A percentile compares a stretch with the other conserved stretches of the same genome.
Evolutionary conservation across 805 yeast genomes (phyloP).

Genomic region (Candida nanaspora): DNA sequence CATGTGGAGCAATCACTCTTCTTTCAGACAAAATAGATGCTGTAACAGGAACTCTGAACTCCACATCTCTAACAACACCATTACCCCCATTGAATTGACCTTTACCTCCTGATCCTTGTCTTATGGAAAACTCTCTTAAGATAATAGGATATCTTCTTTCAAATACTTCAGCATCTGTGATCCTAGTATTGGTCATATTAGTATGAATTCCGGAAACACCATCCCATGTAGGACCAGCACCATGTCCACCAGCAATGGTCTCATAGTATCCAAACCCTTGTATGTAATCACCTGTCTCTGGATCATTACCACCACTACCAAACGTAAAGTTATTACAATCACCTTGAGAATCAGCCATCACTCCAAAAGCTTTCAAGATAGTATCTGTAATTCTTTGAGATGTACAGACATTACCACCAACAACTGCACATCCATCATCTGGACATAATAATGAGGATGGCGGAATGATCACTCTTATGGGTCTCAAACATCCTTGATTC

Average conservation of each 20-base stretch:
- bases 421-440: constrained; percentile 81
- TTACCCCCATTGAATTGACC: constrained; percentile 75
- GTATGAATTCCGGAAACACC: constrained; percentile 90
- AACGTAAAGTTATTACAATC: constrained; percentile 92
- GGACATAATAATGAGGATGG: constrained; percentile 64
- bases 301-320: constrained; percentile 64
- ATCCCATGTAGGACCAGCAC: constrained; percentile 78
- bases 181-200: constrained; percentile 89
- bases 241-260: constrained; percentile 94
- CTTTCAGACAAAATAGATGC: constrained; percentile 84
- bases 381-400: constrained; percentile 92
- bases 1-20: constrained; percentile 79
- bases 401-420: constrained; percentile 92
- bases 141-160: constrained; percentile 86
- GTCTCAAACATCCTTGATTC: constrained; percentile 86
- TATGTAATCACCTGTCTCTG: constrained; percentile 39
- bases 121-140: constrained; percentile 60
- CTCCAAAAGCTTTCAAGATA: constrained; percentile 75
- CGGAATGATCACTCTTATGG: constrained; percentile 64
- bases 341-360: constrained; percentile 94
- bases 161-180: constrained; percentile 85
- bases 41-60: constrained; percentile 63
- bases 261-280: constrained; percentile 87
- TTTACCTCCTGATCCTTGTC: constrained; percentile 72
- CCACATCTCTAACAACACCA: constrained; percentile 81